Base-by-base conservation (phyloP, 2,329 filamentous ascomycete genomes). In the Fusarium sp. region DNA sequence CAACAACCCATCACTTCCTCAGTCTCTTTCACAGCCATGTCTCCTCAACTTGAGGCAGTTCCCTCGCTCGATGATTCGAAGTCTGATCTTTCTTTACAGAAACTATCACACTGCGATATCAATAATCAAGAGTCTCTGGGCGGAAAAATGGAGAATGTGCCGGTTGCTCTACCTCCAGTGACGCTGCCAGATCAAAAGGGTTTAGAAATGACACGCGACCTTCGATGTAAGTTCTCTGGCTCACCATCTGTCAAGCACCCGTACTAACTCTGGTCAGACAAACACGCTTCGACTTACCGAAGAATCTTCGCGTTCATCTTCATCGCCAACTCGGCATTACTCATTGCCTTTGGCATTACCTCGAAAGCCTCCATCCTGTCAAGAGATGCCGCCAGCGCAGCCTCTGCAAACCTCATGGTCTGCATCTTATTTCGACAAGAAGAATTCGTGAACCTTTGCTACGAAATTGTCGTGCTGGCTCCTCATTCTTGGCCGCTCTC, bases 351-450 rank as follows among this genome's bases (percentile, higher is more conserved):
- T 8, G 23, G 67, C 5, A 3, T 54, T 3, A 38, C 25, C 10
- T 61, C 63, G 1, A 15, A 41, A 19, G 14, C 18, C 2, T 5
- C 21, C 2, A 21, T 51, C 1, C 15, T 67, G 1, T 61, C 64
- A 5, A 66, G 31, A 25, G 63, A 67, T 27, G 64, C 63, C 10
- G 64, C 55, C 14, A 67, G 64, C 14, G 63, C 64, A 8, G 64
- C 64, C 18, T 67, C 64, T 7, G 64, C 64, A 27, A 67, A 67
- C 6, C 64, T 67, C 19, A 67, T 67, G 64, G 55, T 67, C 14
- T 67, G 64, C 33, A 67, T 67, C 10, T n/a, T 67, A 0, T 67
- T 67, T 19, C 64, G 64, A 1, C 64, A 67, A 38, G 64, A 67
- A 15, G 64, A 67, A 29, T 67, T 67, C 6, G 55, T 67, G 11